Conservation (phyloP, 2,329 filamentous ascomycete genomes). For the Cryphonectria radicalis region DNA sequence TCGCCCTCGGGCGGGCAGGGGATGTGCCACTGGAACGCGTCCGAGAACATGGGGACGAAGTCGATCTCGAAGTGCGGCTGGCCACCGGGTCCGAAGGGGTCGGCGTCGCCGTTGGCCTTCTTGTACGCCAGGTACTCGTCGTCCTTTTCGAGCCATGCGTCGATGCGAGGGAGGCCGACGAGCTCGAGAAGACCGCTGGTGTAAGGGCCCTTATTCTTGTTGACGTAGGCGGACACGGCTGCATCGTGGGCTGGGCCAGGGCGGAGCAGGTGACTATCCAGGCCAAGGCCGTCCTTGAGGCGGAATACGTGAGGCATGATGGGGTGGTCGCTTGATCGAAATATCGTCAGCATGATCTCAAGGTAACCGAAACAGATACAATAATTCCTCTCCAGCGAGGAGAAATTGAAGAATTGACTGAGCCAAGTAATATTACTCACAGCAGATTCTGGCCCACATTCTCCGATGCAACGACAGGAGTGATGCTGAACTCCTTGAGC, state of each 20-base stretch:
- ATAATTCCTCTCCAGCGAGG: not conserved
- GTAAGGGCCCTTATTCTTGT: conserved; percentile 45
- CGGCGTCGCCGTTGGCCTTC: conserved; percentile 47
- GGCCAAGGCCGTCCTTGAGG: conserved; percentile 45
- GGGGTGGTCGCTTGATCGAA: conserved; percentile 54
- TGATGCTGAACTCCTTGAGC: conserved; percentile 58
- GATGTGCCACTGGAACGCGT: conserved; percentile 54
- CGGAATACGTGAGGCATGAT: conserved; percentile 56
- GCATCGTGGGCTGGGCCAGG: conserved; percentile 40
- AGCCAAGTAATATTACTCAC: not conserved
- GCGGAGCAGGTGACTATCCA: conserved; percentile 48
- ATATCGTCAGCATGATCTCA: not conserved
- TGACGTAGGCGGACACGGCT: conserved; percentile 42
- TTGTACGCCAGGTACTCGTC: conserved; percentile 50
- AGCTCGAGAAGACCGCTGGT: conserved; percentile 52
- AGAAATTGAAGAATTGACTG: not conserved
- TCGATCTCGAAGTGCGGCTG: conserved; percentile 67
- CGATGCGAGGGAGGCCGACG: conserved; percentile 61
- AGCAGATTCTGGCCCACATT: conserved; percentile 69
- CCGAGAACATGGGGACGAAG: conserved; percentile 62
- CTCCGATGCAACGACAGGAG: conserved; percentile 57
- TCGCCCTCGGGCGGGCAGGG: conserved; percentile 47
- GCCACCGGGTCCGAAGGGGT: conserved; percentile 59
- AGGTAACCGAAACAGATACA: not conserved
- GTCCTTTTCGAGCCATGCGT: conserved; percentile 54